Evolutionary conservation across 1,284 basidiomycete species (phyloP), one percentile per base, ranked within the genome.

Genomic region (Ganoderma sinense): DNA sequence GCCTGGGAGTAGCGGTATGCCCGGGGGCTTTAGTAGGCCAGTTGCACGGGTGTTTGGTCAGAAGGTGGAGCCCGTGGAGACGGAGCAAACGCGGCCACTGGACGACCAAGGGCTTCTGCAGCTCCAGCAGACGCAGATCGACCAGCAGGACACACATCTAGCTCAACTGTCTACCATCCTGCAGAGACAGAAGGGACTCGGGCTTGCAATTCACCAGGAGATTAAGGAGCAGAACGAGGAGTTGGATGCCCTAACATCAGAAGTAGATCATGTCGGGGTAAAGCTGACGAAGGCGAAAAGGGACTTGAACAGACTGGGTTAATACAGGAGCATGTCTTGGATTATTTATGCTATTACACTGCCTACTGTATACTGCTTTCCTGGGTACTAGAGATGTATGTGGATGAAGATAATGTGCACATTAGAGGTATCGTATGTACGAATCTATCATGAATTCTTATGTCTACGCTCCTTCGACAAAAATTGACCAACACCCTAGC

Each of bases 181-280:
- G n/a, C 88, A 90, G 72, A 87, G 95, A 53, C 97, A 99, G 82
- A 88, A 91, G 74, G 90, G 94, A 66, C 87, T 99, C 60, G 97
- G 97, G 13, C 85, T 94, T 72, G 95, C 96, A 20, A 99, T 99
- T 73, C 87, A 89, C 68, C 86, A 87, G 66, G 97, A 99, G 83
- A 89, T 99, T 69, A 84, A 84, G 7, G 84, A 91, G 75, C 97
- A 99, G 82, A 97, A 91, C 74, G 95, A 97, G 77, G 81, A 98
- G 81, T 82, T 99, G 74, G 94, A 97, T 77, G 89, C 90, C 76
- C 82, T 99, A 65, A 86, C 91, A 26, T 81, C 85, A 53, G 91
- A 96, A 65, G 90, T 96, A 58, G 94, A 94, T 75, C 82, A 82
- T 26, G 91, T 93, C 2, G 91, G 92, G 60, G 85, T 84, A 40